Percentiles rank a stretch among this genome's conserved stretches.
phyloP scores from a whole-genome alignment of 1,139 yeast genomes.

The Candida frijolesensis region DNA sequence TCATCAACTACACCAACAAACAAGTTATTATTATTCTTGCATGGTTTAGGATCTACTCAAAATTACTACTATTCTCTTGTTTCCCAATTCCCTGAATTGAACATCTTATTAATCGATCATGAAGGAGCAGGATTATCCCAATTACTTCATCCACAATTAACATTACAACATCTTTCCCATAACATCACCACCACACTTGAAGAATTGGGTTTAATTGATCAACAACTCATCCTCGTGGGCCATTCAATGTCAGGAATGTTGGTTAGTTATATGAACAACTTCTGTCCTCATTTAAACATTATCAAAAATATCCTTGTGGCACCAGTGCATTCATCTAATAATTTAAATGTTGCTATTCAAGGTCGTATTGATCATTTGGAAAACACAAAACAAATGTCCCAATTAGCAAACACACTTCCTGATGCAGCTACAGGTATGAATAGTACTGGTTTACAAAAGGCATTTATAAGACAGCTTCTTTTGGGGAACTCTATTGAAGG shows the following conservation, averaged over 20 bases:
- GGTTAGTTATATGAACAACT: constrained; percentile 19
- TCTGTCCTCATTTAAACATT: constrained; percentile 10
- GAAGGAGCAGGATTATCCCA: constrained; percentile 26
- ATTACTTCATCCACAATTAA: constrained; percentile 12
- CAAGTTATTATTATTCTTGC: constrained; percentile 21
- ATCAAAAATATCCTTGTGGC: constrained; percentile 22
- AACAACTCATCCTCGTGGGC: constrained; percentile 22
- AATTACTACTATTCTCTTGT: constrained; percentile 25
- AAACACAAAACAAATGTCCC: constrained; percentile 14
- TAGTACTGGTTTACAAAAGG: constrained; percentile 18
- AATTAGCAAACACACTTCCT: constrained; percentile 23
- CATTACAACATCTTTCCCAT: constrained; percentile 20
- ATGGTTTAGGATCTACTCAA: constrained; percentile 31
- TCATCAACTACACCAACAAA: constrained; percentile 2
- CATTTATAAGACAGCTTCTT: constrained; percentile 25
- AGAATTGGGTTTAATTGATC: constrained; percentile 14
- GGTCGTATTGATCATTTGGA: constrained; percentile 19
- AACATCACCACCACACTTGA: constrained; percentile 21
- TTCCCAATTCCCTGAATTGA: constrained; percentile 15
- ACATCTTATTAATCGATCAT: constrained; percentile 25
- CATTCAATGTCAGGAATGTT: constrained; percentile 34
- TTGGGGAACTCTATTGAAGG: constrained; percentile 22
- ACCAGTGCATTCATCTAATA: constrained; percentile 26
- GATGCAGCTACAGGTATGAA: constrained; percentile 23
- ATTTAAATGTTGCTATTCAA: constrained; percentile 18